Evolutionary conservation across 176 grass and related monocot species (phyloP).

Genomic region (Saccharum spontaneum): DNA sequence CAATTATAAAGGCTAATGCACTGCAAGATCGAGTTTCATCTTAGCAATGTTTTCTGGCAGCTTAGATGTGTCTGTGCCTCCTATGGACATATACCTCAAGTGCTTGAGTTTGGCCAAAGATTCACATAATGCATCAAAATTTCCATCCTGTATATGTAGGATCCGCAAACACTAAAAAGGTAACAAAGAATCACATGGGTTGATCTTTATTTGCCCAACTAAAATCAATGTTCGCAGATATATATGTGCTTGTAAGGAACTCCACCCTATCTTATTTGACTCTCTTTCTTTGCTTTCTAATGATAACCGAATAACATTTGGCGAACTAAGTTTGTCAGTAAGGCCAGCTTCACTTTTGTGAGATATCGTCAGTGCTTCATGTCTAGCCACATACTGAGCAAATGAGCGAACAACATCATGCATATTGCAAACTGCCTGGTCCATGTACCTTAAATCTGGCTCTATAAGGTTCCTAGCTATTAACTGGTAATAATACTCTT

Average conservation of each 20-base stretch:
- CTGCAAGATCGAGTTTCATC: background rate
- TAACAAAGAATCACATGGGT: background rate
- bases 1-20: no score
- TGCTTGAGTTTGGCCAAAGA: background rate
- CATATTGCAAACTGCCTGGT: background rate
- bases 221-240: background rate
- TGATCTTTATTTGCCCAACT: background rate
- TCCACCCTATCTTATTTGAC: background rate
- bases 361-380: background rate
- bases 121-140: background rate
- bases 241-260: background rate
- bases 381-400: background rate
- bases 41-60: background rate
- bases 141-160: background rate
- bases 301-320: background rate
- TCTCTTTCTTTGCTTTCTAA: background rate
- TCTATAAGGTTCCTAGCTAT: slow-evolving; percentile 35
- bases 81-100: background rate
- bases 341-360: background rate
- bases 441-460: background rate
- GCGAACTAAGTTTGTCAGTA: background rate
- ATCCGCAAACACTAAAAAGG: background rate
- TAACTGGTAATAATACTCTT: background rate
- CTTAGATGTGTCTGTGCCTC: background rate
- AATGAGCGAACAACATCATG: slow-evolving; percentile 23